These are phyloP conservation scores for Fusarium sp. DNA, from an alignment of 2,329 filamentous ascomycete genomes.

Conservation along the genomic window DNA sequence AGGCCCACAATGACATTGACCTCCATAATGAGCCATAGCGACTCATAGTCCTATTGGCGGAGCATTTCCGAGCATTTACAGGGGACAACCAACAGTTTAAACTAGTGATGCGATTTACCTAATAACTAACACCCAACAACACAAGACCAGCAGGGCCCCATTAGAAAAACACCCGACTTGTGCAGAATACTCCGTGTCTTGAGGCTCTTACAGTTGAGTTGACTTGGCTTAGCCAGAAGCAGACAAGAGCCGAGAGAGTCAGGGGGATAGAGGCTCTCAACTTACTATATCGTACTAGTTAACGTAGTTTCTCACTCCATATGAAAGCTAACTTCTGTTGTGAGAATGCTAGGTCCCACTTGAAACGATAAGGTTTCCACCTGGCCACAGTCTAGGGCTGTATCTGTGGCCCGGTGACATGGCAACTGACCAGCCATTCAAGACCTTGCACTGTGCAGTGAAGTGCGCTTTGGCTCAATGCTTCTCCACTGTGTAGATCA, in stretches of 20 bases:
- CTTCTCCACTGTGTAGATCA: not conserved
- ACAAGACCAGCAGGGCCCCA: not conserved
- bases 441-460: not conserved
- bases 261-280: not conserved
- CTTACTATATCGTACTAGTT: not conserved
- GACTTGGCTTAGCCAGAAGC: not conserved
- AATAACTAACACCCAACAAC: not conserved
- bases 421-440: not conserved
- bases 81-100: not conserved
- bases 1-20: not conserved
- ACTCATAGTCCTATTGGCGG: not conserved
- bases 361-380: not conserved
- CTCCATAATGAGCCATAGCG: not conserved
- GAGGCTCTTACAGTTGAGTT: no score
- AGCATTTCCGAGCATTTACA: not conserved
- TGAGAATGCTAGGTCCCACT: not conserved
- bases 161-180: not conserved
- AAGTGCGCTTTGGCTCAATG: not conserved
- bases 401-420: not conserved
- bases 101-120: not conserved
- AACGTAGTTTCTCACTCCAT: not conserved
- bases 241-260: not conserved
- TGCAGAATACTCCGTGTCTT: not conserved
- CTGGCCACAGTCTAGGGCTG: not conserved
- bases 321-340: no score